Percentiles rank a stretch among this genome's conserved stretches.
phyloP scores from a whole-genome alignment of 345 rosid genomes.

The Hibiscus tridactylites region DNA sequence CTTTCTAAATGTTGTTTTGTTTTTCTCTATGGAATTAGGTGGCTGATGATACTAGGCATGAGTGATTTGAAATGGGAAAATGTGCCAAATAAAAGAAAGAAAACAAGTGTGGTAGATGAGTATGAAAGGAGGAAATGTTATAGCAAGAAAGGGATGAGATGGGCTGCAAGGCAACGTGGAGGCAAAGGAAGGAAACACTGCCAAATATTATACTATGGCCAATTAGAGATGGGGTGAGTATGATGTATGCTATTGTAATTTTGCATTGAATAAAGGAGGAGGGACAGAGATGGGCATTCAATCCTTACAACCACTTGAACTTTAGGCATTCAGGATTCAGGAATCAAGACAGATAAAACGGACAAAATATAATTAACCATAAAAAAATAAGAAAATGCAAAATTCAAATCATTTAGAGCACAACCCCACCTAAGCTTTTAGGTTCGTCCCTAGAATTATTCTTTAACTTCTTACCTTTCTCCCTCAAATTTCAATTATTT shows the following conservation, averaged over 20 bases:
- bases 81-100: constrained; percentile 13
- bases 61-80: constrained; percentile 27
- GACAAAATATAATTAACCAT: too few species aligned
- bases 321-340: too few species aligned
- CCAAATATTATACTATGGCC: neutral
- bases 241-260: neutral
- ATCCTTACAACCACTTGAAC: too few species aligned
- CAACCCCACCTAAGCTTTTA: too few species aligned
- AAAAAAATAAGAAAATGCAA: too few species aligned
- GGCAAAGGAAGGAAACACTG: constrained; percentile 28
- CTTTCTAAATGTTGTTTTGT: neutral
- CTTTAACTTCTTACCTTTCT: too few species aligned
- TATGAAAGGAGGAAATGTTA: neutral
- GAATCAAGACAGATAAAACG: too few species aligned
- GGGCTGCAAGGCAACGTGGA: constrained; percentile 25
- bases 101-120: neutral
- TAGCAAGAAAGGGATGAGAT: constrained; percentile 1
- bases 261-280: neutral
- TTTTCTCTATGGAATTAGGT: neutral
- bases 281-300: too few species aligned
- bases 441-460: too few species aligned
- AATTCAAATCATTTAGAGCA: too few species aligned
- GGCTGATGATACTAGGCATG: constrained; percentile 1
- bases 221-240: neutral
- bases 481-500: neutral